Conservation (phyloP, 331 rosid species). For the Spiraea crenata region DNA sequence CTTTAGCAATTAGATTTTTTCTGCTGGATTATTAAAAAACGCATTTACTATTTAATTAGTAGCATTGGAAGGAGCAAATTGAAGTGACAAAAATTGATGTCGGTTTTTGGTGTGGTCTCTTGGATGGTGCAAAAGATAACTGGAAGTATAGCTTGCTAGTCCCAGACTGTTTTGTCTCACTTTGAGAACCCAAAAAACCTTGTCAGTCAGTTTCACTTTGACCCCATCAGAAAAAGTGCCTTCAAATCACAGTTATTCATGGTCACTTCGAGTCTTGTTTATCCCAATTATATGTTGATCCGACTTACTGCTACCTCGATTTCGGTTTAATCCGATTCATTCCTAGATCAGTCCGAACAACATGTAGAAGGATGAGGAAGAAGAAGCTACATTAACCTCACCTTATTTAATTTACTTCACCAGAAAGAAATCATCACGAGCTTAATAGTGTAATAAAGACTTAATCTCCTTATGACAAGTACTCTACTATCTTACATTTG, state of each 20-base stretch:
- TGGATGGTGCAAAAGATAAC: conserved; percentile 1
- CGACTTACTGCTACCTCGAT: no score
- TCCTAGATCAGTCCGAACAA: no score
- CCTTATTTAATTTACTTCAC: neutral
- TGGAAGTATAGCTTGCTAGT: conserved; percentile 7
- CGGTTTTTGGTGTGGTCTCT: conserved; percentile 22
- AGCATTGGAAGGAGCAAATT: neutral
- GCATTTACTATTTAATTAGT: neutral
- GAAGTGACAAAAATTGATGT: neutral
- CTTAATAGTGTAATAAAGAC: conserved; percentile 13
- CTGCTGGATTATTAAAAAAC: neutral
- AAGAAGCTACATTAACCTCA: conserved; percentile 7
- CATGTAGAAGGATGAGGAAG: conserved; percentile 24
- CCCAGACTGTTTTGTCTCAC: conserved; percentile 7
- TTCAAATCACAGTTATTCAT: neutral
- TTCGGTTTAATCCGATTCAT: no score
- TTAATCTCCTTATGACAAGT: neutral
- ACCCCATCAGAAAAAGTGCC: conserved; percentile 26
- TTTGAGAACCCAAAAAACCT: conserved; percentile 22
- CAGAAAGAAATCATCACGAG: conserved; percentile 32
- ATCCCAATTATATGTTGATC: no score
- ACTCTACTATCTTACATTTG: neutral
- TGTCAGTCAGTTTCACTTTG: conserved; percentile 35
- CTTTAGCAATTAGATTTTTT: neutral
- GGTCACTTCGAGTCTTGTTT: no score